These are phyloP conservation scores for Sanguinoderma infundibulare DNA, from an alignment of 1,284 basidiomycete species.

Conservation along the genomic window DNA sequence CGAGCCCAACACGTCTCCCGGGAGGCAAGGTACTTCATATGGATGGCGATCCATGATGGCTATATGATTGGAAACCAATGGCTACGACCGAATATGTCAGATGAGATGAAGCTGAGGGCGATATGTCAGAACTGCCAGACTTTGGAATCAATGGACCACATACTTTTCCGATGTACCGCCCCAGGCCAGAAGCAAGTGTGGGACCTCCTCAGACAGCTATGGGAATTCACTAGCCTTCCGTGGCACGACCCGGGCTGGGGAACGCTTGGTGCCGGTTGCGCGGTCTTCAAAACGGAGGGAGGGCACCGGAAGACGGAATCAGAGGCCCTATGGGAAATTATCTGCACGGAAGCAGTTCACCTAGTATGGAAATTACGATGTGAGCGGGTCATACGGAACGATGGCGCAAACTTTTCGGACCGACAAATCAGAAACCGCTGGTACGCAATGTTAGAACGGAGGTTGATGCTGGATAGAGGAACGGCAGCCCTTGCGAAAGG, in stretches of 20 bases:
- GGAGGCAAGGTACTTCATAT: neutral
- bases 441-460: constrained; percentile 2
- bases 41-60: neutral
- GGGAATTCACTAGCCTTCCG: constrained; percentile 10
- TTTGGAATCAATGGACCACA: constrained; percentile 39
- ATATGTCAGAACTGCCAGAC: constrained; percentile 31
- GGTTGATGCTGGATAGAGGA: constrained; percentile 14
- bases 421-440: constrained; percentile 15
- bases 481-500: neutral
- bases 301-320: neutral
- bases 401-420: neutral
- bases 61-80: constrained; percentile 27
- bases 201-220: constrained; percentile 24
- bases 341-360: constrained; percentile 35
- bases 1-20: constrained; percentile 5
- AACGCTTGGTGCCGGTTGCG: constrained; percentile 4
- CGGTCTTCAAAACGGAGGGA: neutral
- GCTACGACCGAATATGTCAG: constrained; percentile 25
- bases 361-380: constrained; percentile 38
- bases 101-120: constrained; percentile 26
- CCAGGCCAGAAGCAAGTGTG: constrained; percentile 32
- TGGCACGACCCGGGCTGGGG: constrained; percentile 21
- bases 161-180: constrained; percentile 34
- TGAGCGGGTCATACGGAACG: constrained; percentile 27
- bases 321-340: constrained; percentile 31